Evolutionary conservation across 176 grass and related monocot species (phyloP), one percentile per base, ranked within the genome.

Genomic region (Canna indica): DNA sequence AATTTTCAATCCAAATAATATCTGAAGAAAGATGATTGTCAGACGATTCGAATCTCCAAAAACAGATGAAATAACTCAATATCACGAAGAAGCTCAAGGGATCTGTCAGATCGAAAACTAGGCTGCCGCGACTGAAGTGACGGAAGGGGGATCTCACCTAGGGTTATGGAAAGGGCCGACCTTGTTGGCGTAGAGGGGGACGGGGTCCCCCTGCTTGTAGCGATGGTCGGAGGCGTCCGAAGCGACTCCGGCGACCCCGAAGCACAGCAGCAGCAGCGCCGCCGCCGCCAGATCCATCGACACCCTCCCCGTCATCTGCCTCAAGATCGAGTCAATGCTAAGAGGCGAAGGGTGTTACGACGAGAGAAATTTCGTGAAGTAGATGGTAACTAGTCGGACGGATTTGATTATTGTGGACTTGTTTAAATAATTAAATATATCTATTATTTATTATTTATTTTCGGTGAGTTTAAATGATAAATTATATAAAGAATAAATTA

Each of bases 141-240:
- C 81, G 75, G 81, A 53, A 31, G 14, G 64, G 31, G 27, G 67
- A 63, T 74, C 77, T 76, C 76, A 96, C 93, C 88, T 96, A 73
- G 93, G 93, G 72, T 96, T 96, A 70, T 96, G 93, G 68, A 96
- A 96, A 34, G 93, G 93, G 0, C 92, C 88, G 79, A 96, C 88
- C 80, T 96, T 96, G 76, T 96, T 96, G 52, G 88, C 85, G 75
- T 96, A 96, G 71, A 91, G 80, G 64, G 88, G 92, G 67, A 91
- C 92, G 41, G 81, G 26, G 30, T 96, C 92, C 24, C 68, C 58
- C 3, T 71, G 12, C 88, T 96, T 89, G 81, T 89, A 96, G 12
- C 83, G 83, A 79, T 96, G 93, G 78, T 96, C 81, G 63, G 86
- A 88, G 77, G 81, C 93, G 77, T 82, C 88, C 70, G 86, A 76